Conservation (phyloP, 164 flowering plant species). For the Tetrastigma voinierianum region DNA sequence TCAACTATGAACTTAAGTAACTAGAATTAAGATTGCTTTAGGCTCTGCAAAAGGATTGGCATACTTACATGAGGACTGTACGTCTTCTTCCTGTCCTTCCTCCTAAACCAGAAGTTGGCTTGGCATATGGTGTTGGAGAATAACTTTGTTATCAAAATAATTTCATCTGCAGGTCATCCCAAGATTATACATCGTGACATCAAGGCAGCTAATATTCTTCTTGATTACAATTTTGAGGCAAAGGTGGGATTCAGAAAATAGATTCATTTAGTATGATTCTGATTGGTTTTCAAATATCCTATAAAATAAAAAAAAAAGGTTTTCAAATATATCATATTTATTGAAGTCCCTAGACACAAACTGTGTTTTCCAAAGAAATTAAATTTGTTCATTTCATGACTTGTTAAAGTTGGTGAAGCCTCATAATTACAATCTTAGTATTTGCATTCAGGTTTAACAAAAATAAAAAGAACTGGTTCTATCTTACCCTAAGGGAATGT, state of each 20-base stretch:
- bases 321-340: background rate
- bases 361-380: no score
- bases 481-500: no score
- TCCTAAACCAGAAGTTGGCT: background rate
- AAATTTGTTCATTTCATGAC: no score
- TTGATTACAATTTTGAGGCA: constrained; percentile 44
- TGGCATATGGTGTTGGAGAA: constrained; percentile 2
- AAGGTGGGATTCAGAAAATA: constrained; percentile 26
- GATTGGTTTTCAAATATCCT: constrained; percentile 1
- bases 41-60: constrained; percentile 61
- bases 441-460: no score
- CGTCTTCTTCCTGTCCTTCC: constrained; percentile 17
- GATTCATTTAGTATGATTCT: constrained; percentile 3
- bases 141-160: background rate
- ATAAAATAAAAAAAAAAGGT: no score
- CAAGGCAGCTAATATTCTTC: constrained; percentile 50
- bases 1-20: constrained; percentile 47
- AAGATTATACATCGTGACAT: constrained; percentile 56
- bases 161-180: constrained; percentile 39
- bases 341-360: no score
- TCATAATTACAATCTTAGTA: no score
- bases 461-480: no score
- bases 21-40: constrained; percentile 49
- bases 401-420: no score
- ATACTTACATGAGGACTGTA: constrained; percentile 59